Evolutionary conservation across 331 rosid genomes (phyloP).

Genomic region (Acacia pycnantha): DNA sequence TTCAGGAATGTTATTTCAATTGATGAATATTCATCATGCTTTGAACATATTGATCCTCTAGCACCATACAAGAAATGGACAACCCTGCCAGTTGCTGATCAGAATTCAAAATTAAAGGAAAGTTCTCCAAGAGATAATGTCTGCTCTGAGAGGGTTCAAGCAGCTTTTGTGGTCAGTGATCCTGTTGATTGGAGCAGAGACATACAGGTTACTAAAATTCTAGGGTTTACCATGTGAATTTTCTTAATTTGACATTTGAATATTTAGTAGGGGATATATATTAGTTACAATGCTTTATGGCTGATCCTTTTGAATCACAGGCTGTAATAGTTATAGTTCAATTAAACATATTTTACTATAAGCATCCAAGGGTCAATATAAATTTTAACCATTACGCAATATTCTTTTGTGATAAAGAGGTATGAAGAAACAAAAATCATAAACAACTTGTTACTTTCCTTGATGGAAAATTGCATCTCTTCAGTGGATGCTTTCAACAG

Average conservation of each 20-base stretch:
- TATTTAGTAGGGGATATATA: constrained; percentile 31
- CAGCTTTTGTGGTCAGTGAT: constrained; percentile 82
- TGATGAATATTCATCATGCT: constrained; percentile 76
- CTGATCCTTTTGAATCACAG: constrained; percentile 15
- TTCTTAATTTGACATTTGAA: not conserved
- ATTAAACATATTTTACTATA: not conserved
- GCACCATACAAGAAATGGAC: constrained; percentile 78
- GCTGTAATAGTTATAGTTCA: constrained; percentile 14
- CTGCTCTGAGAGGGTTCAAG: constrained; percentile 68
- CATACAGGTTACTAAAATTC: constrained; percentile 59
- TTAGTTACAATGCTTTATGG: constrained; percentile 31
- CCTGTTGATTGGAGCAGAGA: constrained; percentile 99
- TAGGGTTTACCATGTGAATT: constrained; percentile 1
- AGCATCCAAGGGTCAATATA: constrained; percentile 3
- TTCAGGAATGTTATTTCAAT: constrained; percentile 80
- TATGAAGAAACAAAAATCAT: constrained; percentile 5
- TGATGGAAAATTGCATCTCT: not conserved
- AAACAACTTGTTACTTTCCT: not conserved
- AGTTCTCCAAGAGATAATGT: constrained; percentile 37
- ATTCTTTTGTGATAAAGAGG: not conserved
- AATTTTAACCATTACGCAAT: not conserved
- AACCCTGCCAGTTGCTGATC: constrained; percentile 35
- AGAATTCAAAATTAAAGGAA: constrained; percentile 33
- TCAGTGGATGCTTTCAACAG: not conserved
- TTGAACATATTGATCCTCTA: constrained; percentile 84